Conservation (phyloP, 768 basidiomycete genomes). For the Boletus insuetus region DNA sequence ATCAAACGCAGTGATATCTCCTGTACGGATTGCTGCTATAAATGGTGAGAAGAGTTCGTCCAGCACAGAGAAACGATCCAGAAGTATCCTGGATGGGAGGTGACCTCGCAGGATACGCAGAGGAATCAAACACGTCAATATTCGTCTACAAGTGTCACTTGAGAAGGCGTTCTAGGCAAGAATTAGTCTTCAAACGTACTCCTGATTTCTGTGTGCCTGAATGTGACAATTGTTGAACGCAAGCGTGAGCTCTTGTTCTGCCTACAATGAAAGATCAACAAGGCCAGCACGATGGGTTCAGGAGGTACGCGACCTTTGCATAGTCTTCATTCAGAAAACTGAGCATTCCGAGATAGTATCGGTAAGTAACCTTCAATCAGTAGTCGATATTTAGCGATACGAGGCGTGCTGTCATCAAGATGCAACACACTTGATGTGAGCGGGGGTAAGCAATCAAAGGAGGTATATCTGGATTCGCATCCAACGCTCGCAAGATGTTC, state of each 20-base stretch:
- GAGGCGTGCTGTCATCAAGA: conserved; percentile 5
- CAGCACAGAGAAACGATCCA: conserved; percentile 71
- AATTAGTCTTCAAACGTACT: conserved; percentile 48
- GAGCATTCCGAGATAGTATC: conserved; percentile 94
- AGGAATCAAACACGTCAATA: conserved; percentile 87
- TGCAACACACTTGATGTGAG: conserved; percentile 69
- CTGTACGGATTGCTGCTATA: conserved; percentile 69
- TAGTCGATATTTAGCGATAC: conserved; percentile 15
- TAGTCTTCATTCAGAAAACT: conserved; percentile 93
- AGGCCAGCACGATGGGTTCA: neutral
- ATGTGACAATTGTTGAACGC: conserved; percentile 84
- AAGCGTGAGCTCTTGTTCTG: conserved; percentile 82
- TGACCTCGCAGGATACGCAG: conserved; percentile 85
- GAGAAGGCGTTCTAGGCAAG: neutral
- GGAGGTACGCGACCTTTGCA: conserved; percentile 52
- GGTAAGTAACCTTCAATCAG: conserved; percentile 74
- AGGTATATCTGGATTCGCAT: conserved; percentile 84
- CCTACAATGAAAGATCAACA: conserved; percentile 40
- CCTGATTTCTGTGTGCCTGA: conserved; percentile 70
- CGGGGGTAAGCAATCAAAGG: conserved; percentile 72
- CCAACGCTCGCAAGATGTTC: conserved; percentile 86
- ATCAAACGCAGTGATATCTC: conserved; percentile 83
- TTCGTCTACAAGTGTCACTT: conserved; percentile 53
- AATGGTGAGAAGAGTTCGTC: conserved; percentile 78
- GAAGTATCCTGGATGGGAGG: conserved; percentile 70